These are phyloP conservation scores for Trematosphaeria pertusa DNA, from an alignment of 2,329 filamentous ascomycete genomes.

Conservation along the genomic window DNA sequence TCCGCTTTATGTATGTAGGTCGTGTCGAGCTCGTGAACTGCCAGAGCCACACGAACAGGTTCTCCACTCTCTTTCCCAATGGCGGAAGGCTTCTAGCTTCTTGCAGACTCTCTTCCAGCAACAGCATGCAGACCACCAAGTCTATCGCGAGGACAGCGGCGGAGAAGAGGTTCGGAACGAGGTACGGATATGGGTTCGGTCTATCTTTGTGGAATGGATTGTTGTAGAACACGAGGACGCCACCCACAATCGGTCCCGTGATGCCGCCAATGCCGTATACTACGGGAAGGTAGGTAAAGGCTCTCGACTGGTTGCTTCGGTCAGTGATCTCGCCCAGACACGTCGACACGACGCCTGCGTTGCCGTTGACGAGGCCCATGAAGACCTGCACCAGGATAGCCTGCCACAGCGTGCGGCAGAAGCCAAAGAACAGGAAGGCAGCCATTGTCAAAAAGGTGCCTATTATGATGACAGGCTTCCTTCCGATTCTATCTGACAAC, in stretches of 20 bases:
- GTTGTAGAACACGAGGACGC: conserved; percentile 73
- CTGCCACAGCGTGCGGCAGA: conserved; percentile 83
- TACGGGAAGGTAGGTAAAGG: conserved; percentile 92
- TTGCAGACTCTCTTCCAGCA: conserved; percentile 86
- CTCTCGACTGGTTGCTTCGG: conserved; percentile 88
- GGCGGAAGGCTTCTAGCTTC: conserved; percentile 68
- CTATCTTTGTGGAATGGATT: conserved; percentile 61
- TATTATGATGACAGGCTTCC: conserved; percentile 81
- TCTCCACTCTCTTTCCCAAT: conserved; percentile 64
- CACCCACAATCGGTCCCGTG: conserved; percentile 89
- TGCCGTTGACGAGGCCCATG: conserved; percentile 95
- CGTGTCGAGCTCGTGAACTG: conserved; percentile 67
- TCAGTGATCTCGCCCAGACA: conserved; percentile 95
- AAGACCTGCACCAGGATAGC: conserved; percentile 83
- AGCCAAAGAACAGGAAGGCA: conserved; percentile 87
- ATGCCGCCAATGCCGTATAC: conserved; percentile 96
- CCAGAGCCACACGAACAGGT: conserved; percentile 72
- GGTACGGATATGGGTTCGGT: conserved; percentile 75
- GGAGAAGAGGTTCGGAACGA: conserved; percentile 82
- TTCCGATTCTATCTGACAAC: conserved; percentile 77
- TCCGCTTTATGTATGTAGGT: conserved; percentile 64
- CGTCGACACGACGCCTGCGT: conserved; percentile 91
- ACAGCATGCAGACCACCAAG: conserved; percentile 75
- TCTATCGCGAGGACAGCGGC: conserved; percentile 75
- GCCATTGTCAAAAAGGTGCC: conserved; percentile 83